Evolutionary conservation across 768 basidiomycete species (phyloP).

Genomic region (Boletus reticulatus): DNA sequence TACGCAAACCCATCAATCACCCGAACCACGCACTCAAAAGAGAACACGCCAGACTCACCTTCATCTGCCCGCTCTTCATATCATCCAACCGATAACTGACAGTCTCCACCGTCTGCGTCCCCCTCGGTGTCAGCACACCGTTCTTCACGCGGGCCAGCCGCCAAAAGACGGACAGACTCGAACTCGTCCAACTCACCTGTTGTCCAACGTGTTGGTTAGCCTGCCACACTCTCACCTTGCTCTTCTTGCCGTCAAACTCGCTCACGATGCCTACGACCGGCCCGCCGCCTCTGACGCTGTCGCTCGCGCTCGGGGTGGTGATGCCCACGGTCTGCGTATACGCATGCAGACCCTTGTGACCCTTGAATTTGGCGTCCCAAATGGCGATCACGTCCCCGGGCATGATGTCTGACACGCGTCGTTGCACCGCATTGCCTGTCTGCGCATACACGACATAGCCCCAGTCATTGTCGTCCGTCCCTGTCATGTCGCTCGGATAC

Average conservation of each 20-base stretch:
- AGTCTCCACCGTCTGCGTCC: constrained; percentile 58
- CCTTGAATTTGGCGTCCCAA: constrained; percentile 75
- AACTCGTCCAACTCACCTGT: constrained; percentile 51
- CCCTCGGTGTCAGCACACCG: constrained; percentile 36
- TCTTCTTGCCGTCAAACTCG: constrained; percentile 86
- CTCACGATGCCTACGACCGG: constrained; percentile 71
- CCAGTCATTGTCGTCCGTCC: constrained; percentile 36
- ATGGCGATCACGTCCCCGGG: constrained; percentile 83
- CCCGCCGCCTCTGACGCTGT: constrained; percentile 19
- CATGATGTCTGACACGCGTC: constrained; percentile 75
- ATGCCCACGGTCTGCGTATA: constrained; percentile 62
- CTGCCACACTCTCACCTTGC: constrained; percentile 80
- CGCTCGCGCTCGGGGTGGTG: no score
- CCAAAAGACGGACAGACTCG: constrained; percentile 23
- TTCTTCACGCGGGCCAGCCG: constrained; percentile 29
- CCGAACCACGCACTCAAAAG: neutral
- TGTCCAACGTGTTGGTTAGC: constrained; percentile 85
- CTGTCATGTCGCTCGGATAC: constrained; percentile 20
- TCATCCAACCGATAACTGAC: constrained; percentile 90
- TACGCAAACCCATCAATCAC: constrained; percentile 18
- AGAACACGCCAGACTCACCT: constrained; percentile 42
- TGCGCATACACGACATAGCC: constrained; percentile 81
- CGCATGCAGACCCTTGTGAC: constrained; percentile 70
- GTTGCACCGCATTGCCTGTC: constrained; percentile 61
- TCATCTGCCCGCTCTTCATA: constrained; percentile 78